Evolutionary conservation across 2,329 filamentous ascomycete genomes (phyloP).

Genomic region (Xylariaceae sp.): DNA sequence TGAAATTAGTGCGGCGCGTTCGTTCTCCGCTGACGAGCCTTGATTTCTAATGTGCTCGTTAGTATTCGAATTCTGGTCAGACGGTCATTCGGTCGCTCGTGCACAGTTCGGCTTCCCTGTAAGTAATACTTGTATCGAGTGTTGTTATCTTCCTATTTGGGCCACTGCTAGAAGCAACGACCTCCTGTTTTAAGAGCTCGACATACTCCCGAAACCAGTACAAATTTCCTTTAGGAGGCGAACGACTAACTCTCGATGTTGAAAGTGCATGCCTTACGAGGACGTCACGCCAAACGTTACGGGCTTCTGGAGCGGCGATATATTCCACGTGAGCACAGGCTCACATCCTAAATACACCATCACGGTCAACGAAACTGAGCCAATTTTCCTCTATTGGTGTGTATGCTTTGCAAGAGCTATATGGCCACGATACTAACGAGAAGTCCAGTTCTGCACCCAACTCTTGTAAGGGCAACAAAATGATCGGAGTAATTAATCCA

Average conservation of each 20-base stretch:
- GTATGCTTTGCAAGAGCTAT: not conserved
- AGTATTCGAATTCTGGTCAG: conserved; percentile 20
- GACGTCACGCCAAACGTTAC: not conserved
- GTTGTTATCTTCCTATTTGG: no score
- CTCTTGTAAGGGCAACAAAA: conserved; percentile 11
- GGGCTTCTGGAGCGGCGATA: conserved; percentile 12
- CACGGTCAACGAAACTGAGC: conserved; percentile 13
- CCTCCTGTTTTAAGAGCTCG: no score
- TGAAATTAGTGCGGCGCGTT: not conserved
- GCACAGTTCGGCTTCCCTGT: conserved; percentile 13
- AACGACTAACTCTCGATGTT: not conserved
- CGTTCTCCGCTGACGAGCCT: not conserved
- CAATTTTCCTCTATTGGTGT: conserved; percentile 21
- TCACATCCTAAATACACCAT: conserved; percentile 3
- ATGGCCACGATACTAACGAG: not conserved
- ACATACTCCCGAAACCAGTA: no score
- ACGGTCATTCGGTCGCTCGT: conserved; percentile 8
- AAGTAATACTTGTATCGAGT: no score
- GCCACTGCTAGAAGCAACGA: no score
- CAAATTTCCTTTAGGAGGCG: not conserved
- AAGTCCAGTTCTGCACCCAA: not conserved
- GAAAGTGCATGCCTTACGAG: conserved; percentile 20
- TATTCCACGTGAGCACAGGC: not conserved
- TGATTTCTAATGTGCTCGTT: not conserved
- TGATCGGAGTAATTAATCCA: conserved; percentile 23